Base-by-base conservation (phyloP, 352 stramenopile genomes). In the Globisporangium heterothallicum region DNA sequence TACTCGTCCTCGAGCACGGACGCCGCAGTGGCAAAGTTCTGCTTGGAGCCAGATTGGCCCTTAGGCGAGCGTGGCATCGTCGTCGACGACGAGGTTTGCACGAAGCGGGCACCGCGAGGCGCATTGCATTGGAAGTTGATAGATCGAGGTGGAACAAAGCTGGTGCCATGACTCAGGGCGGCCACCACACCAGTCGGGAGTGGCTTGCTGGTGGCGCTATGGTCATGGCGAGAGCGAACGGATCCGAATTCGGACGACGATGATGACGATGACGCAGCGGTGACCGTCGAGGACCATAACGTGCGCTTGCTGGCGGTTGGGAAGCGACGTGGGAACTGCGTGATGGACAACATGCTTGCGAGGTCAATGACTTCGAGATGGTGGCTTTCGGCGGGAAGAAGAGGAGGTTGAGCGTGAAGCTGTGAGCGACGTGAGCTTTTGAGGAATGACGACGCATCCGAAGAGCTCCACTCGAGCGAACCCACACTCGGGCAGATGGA, bases 301-400 rank as follows among this genome's bases (percentile, higher is more conserved):
- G 68, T 62, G 63, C 78, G 71, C 65, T 88, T 90, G 62, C 64
- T 83, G 50, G 72, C 68, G 29, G 82, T 89, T 2, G 77, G 65
- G 68, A 92, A 90, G 59, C 82, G 82, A 21, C 82, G 82, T 21
- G 82, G 78, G 56, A 89, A 90, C 52, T 78, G 76, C 14, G 82
- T 92, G 68, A 92, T 90, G 51, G 67, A 70, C 61, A 92, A 62
- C 82, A 92, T 92, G 25, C 18, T 45, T 26, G 40, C 18, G 22
- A 27, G 18, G 40, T 27, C 8, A 22, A 14, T 2, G 5, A 26
- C 3, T 8, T 12, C 12, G 12, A 27, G 22, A 45, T 45, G 40
- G 40, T 45, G 18, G 5, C 18, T 26, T 7, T 45, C 12, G 8
- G 22, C 10, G 22, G 22, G 22, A n/a, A n/a, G 30, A 2, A 8